Evolutionary conservation across 2,329 filamentous ascomycete species (phyloP), one percentile per base, ranked within the genome.

Genomic region (Ascochyta rabiei): DNA sequence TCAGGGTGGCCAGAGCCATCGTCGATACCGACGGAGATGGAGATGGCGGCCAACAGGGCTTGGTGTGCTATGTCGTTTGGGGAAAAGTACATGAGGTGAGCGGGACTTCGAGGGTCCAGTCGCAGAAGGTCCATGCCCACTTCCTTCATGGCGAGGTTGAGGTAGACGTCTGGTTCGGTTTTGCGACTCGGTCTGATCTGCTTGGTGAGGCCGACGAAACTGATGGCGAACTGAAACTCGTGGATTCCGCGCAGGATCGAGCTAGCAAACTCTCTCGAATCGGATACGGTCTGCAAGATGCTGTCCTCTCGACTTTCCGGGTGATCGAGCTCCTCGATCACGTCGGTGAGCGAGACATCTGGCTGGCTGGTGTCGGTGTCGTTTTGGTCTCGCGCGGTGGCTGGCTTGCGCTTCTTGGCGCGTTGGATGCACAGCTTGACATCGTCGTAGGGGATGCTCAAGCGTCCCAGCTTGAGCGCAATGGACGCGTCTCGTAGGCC

Each of bases 21-120:
- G 68, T 97, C 93, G 31, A 99, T 82, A 34, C 92, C 95, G 53
- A 98, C 83, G 0, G 93, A 93, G 51, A 99, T 90, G 0, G 95
- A 96, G 35, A 99, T 86, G 3, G 93, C 95, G 16, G 93, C 95
- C 19, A 95, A 84, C 31, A 99, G 82, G 10, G 93, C 95, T 79
- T 99, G 93, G 73, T 99, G 95, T 12, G 95, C 95, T 67, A 97
- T 87, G 71, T 97, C 95, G 58, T 91, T 89, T 19, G 89, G 86
- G 2, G 93, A 90, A 71, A 99, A 99, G 76, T 99, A 98, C 95
- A 98, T 99, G 60, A 95, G 87, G 80, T 99, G 95, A 0, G 93
- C 92, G 0, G 95, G 92, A 15, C 93, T 96, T 67, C 91, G 93
- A 37, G 91, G 89, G 72, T 99, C 93, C 49, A 99, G 83, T 19